Evolutionary conservation across 2,329 filamentous ascomycete genomes (phyloP), one percentile per base, ranked within the genome.

Genomic region (Penicillium sp.): DNA sequence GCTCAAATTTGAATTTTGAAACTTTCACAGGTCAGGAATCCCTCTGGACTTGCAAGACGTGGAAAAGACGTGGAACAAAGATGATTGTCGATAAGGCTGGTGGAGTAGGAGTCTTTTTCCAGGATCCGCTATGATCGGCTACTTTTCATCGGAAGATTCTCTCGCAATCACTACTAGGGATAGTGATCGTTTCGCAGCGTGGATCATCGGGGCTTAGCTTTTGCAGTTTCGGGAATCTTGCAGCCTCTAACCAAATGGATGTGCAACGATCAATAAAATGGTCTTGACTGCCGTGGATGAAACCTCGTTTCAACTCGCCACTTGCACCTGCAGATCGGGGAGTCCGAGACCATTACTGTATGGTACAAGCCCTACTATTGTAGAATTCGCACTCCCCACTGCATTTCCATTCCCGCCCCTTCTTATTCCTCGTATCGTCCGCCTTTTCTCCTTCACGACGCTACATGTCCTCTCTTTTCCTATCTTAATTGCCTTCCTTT

Each of bases 131-230:
- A n/a, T n/a, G n/a, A n/a, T n/a, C n/a, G n/a, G n/a, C n/a, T n/a
- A n/a, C n/a, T 30, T 36, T 18, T 28, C 38, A 18, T 45, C 37
- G 27, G 39, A 44, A 36, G 37, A 44, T 48, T 50, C 41, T 28
- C 40, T 35, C 33, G 43, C n/a, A 43, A 14, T 27, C 14, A 34
- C 37, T n/a, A n/a, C n/a, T n/a, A n/a, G n/a, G n/a, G n/a, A n/a
- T n/a, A n/a, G n/a, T n/a, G n/a, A n/a, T n/a, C 30, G 35, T 53
- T 48, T 45, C 45, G 42, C 51, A 47, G 52, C 41, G 44, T 54
- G 52, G 55, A 57, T 55, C 53, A 45, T 47, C 41, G 57, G 56
- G 57, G 57, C 56, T 59, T 57, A 59, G 56, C 51, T 47, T 43
- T 48, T 55, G 47, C 47, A 48, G 51, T 53, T 56, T 51, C 38